Base-by-base conservation (phyloP, 2,329 filamentous ascomycete species). In the Aspergillus candidus region DNA sequence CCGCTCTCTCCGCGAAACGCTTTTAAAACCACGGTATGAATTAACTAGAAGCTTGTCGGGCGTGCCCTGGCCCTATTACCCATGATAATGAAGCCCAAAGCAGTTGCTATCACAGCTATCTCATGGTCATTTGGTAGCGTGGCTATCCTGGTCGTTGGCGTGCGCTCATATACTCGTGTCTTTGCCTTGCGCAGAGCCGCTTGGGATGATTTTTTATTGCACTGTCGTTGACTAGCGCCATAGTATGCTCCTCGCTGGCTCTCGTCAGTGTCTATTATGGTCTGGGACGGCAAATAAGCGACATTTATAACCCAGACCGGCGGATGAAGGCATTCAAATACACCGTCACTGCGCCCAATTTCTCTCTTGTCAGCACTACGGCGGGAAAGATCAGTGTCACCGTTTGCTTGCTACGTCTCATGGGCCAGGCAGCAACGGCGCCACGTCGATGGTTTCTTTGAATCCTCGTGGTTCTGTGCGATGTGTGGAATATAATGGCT, bases 331-430 rank as follows among this genome's bases (percentile, higher is more conserved):
- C 45, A 1, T 40, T 51, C 14, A 51, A 46, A 15, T 57, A 49
- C 31, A 42, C 46, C 10, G 46, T 51, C n/a, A 40, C 44, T 6
- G 46, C 49, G 14, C 47, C 45, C 11, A 47, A 44, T n/a, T 51
- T 51, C 31, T 48, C 47, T 2, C 37, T 47, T 13, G 18, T 55
- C 15, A 49, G 49, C 33, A 47, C 41, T 7, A 41, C 50, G 8
- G 44, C 54, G 4, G 51, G 48, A 2, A 54, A 54, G 18, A 41
- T 55, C 7, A 47, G 51, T 3, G 49, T 54, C 12, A 46, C 41
- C 11, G 37, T 52, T 8, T 55, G 53, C 1, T 39, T 57, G 1
- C 41, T 52, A 4, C 49, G 48, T 6, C 32, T 49, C 4, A 37
- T 54, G 38, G 48, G 48, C 1, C 35, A 30, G 31, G 33, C 43